A percentile compares a stretch with the other conserved stretches of the same genome.
These are phyloP conservation scores for Mrakia hoshinonis DNA, from an alignment of 768 basidiomycete species.

Conservation along the genomic window DNA sequence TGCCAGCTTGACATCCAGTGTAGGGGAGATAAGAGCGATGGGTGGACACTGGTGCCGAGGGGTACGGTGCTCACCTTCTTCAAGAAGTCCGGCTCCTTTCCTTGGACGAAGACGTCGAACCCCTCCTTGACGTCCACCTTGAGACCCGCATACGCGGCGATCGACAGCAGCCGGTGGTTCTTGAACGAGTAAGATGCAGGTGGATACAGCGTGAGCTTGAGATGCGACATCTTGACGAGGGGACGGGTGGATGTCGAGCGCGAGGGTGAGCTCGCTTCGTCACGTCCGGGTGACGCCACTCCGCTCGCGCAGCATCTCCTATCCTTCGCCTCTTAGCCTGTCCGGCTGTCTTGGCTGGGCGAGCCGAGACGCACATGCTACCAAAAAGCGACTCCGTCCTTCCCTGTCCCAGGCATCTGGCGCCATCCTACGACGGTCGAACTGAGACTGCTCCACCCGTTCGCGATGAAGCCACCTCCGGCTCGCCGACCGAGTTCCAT, in stretches of 20 bases:
- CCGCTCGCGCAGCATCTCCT: not conserved
- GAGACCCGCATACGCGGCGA: conserved; percentile 14
- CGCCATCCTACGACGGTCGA: not conserved
- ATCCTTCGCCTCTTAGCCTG: not conserved
- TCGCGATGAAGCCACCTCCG: not conserved
- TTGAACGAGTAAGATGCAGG: conserved; percentile 4
- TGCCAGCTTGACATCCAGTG: too few species aligned
- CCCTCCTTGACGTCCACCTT: conserved; percentile 7
- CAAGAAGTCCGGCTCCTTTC: conserved; percentile 9
- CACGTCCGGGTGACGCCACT: not conserved
- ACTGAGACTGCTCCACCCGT: conserved; percentile 1
- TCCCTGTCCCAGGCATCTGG: not conserved
- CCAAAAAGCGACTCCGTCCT: not conserved
- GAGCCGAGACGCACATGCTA: not conserved
- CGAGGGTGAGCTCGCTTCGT: not conserved
- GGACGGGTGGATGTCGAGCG: not conserved
- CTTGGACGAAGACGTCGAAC: not conserved
- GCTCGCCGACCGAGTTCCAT: not conserved
- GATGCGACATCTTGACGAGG: conserved; percentile 7
- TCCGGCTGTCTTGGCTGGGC: too few species aligned
- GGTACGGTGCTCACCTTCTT: conserved; percentile 9
- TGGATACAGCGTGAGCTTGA: conserved; percentile 14
- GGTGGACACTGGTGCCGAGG: too few species aligned
- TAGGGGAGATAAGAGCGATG: not conserved
- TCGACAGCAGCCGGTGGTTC: not conserved